A percentile compares a stretch with the other conserved stretches of the same genome.
Conservation (phyloP, 2,329 filamentous ascomycete genomes). For the Aspergillus aculeatinus region DNA sequence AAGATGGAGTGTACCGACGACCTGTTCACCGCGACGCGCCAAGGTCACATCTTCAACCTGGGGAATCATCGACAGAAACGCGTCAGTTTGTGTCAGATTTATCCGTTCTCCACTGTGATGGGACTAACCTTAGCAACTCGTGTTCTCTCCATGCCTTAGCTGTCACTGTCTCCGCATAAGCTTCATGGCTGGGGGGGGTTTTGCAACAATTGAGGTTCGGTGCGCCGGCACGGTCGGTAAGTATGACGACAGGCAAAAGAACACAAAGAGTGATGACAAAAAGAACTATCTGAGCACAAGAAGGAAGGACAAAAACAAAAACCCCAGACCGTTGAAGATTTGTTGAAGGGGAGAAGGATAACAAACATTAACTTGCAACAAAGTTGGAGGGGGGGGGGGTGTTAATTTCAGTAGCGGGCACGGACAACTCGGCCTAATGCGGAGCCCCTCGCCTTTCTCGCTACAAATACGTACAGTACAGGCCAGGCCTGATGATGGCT, state of each 20-base stretch:
- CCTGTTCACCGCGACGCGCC: conserved; percentile 56
- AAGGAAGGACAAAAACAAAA: neutral
- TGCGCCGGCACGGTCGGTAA: conserved; percentile 5
- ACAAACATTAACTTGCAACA: neutral
- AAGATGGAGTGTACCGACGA: conserved; percentile 61
- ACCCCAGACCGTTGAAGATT: neutral
- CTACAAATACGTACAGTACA: no score
- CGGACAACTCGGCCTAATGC: conserved; percentile 22
- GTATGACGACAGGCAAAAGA: neutral
- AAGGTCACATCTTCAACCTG: conserved; percentile 59
- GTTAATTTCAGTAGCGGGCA: conserved; percentile 15
- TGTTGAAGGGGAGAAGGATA: neutral
- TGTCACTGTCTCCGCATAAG: conserved; percentile 32
- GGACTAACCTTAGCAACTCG: conserved; percentile 43
- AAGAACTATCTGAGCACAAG: neutral
- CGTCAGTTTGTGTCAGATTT: conserved; percentile 3
- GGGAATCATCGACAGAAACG: conserved; percentile 3
- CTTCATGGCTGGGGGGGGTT: conserved; percentile 29
- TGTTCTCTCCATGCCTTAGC: conserved; percentile 46
- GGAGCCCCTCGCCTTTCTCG: conserved; percentile 22
- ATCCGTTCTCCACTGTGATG: neutral
- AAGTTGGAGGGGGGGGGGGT: neutral
- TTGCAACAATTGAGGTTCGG: conserved; percentile 6
- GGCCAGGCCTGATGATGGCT: no score
- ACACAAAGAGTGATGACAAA: neutral